Percentiles rank a stretch among this genome's conserved stretches.
phyloP scores from a whole-genome alignment of 441 rosid genomes.

The Jatropha multifida region DNA sequence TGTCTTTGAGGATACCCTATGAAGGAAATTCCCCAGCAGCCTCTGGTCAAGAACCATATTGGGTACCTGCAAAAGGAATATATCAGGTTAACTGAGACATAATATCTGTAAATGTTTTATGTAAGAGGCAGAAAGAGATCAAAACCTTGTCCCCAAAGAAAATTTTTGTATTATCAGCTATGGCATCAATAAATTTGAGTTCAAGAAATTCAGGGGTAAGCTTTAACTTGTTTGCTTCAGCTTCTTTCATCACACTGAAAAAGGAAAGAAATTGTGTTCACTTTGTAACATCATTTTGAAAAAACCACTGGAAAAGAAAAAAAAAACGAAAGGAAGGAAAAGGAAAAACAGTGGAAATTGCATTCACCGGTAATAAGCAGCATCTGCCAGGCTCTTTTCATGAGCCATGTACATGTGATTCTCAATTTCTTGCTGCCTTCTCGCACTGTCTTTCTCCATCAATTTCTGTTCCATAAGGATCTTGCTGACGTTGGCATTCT shows the following conservation, averaged over 20 bases:
- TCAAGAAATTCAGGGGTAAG: constrained; percentile 86
- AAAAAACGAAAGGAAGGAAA: no score
- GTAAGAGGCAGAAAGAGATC: background rate
- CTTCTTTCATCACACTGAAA: constrained; percentile 67
- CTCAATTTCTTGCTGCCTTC: constrained; percentile 77
- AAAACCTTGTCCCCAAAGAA: constrained; percentile 86
- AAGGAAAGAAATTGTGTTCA: constrained; percentile 16
- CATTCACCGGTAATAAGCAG: constrained; percentile 70
- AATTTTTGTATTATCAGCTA: constrained; percentile 79
- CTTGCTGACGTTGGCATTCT: constrained; percentile 75
- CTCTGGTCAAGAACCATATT: constrained; percentile 89
- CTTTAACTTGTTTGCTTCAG: constrained; percentile 90
- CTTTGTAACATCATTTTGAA: background rate
- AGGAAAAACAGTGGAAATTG: background rate
- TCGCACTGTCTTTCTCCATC: constrained; percentile 80
- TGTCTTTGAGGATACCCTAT: constrained; percentile 34
- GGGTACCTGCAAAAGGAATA: constrained; percentile 53
- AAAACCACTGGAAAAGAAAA: background rate
- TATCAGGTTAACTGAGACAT: background rate
- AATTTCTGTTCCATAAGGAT: constrained; percentile 81
- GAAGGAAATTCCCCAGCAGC: constrained; percentile 74
- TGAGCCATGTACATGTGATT: constrained; percentile 77
- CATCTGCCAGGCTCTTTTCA: constrained; percentile 67
- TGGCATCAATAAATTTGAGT: constrained; percentile 78
- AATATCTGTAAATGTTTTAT: background rate